These are phyloP conservation scores for Pugionium dolabratum DNA, from an alignment of 345 rosid species.

Conservation along the genomic window DNA sequence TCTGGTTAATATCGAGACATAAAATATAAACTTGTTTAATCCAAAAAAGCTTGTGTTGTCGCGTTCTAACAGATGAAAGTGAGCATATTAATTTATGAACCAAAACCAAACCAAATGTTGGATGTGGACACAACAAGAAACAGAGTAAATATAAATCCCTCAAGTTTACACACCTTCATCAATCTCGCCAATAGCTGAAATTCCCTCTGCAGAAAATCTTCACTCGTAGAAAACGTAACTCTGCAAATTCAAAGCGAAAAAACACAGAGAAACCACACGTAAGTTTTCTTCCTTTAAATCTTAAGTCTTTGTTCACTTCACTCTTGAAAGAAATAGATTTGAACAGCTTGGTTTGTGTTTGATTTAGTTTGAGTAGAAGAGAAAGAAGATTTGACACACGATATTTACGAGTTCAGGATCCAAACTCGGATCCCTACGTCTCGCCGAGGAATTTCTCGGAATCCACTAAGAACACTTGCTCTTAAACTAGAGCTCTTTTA, in stretches of 20 bases:
- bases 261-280: background rate
- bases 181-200: slow-evolving; percentile 77
- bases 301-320: no score
- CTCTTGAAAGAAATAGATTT: no score
- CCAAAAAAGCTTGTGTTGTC: background rate
- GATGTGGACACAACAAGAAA: background rate
- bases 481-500: no score
- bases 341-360: no score
- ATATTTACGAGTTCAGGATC: no score
- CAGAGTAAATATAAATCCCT: slow-evolving; percentile 4
- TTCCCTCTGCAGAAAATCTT: slow-evolving; percentile 57
- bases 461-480: no score
- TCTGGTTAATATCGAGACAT: background rate
- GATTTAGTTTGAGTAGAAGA: no score
- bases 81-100: background rate
- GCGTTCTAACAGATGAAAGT: no score
- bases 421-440: no score
- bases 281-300: no score
- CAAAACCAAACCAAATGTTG: slow-evolving; percentile 15
- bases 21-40: background rate
- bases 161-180: slow-evolving; percentile 57
- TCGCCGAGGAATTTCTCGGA: no score
- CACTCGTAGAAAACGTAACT: slow-evolving; percentile 62
- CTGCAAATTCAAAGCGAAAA: slow-evolving; percentile 39
- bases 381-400: no score